phyloP scores from a whole-genome alignment of 2,329 filamentous ascomycete species.

The Tricladium varicosporioides region DNA sequence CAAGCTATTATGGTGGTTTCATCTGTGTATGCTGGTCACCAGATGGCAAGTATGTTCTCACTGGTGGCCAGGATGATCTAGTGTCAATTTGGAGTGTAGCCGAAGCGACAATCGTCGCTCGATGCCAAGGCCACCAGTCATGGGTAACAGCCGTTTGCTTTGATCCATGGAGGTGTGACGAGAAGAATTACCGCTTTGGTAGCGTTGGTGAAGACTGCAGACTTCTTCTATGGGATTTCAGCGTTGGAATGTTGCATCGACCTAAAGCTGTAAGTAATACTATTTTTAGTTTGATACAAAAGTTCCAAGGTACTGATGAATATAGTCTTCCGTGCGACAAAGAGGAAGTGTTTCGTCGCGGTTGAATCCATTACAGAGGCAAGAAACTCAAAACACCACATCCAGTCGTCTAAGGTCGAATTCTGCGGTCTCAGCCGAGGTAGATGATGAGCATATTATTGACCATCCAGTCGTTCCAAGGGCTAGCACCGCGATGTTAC shows the following conservation, averaged over 20 bases:
- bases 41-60: conserved; percentile 92
- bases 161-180: conserved; percentile 95
- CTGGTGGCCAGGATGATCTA: conserved; percentile 92
- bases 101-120: conserved; percentile 80
- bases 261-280: conserved; percentile 76
- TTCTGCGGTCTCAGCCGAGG: conserved; percentile 58
- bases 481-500: conserved; percentile 78
- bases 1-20: conserved; percentile 90
- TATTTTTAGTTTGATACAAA: conserved; percentile 2
- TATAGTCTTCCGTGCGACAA: conserved; percentile 54
- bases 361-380: conserved; percentile 49
- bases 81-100: conserved; percentile 93
- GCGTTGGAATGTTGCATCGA: conserved; percentile 89
- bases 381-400: conserved; percentile 61
- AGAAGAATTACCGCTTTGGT: conserved; percentile 91
- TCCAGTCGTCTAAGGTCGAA: conserved; percentile 65
- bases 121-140: conserved; percentile 92
- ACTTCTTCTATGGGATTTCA: conserved; percentile 95
- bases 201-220: conserved; percentile 93
- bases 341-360: conserved; percentile 49
- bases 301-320: not conserved
- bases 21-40: conserved; percentile 97
- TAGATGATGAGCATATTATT: conserved; percentile 57
- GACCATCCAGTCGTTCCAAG: conserved; percentile 84
- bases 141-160: conserved; percentile 95